Evolutionary conservation across 345 rosid species (phyloP).

Genomic region (Syzygium jambos): DNA sequence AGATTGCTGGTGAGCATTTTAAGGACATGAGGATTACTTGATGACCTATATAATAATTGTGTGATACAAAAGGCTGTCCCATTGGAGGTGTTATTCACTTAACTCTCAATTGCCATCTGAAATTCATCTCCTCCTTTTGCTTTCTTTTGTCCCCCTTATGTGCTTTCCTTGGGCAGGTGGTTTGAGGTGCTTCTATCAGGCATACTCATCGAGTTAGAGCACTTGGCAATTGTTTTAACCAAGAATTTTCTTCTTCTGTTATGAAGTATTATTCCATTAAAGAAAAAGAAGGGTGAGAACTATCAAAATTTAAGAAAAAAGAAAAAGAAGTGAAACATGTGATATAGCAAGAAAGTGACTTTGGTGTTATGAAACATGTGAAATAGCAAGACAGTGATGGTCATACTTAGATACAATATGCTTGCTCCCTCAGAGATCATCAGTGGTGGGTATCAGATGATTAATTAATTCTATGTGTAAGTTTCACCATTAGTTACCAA

Average conservation of each 20-base stretch:
- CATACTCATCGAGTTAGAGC: background rate
- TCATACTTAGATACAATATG: background rate
- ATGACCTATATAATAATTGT: background rate
- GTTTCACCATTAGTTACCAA: background rate
- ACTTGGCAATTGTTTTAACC: background rate
- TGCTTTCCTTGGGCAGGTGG: background rate
- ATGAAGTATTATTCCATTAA: background rate
- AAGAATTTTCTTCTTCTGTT: background rate
- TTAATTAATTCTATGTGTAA: background rate
- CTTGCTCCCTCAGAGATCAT: background rate
- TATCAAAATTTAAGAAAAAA: background rate
- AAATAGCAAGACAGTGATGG: background rate
- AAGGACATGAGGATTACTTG: background rate
- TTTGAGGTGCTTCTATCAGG: background rate
- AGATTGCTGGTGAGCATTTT: constrained; percentile 50
- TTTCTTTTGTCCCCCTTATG: background rate
- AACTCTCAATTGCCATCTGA: background rate
- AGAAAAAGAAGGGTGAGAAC: background rate
- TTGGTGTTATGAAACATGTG: background rate
- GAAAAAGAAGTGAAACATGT: background rate
- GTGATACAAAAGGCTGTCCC: background rate
- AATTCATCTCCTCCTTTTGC: background rate
- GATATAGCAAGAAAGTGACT: no score
- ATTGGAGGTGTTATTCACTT: background rate
- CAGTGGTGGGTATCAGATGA: background rate